Evolutionary conservation across 164 flowering plant species (phyloP).

Genomic region (Liriodendron chinense): DNA sequence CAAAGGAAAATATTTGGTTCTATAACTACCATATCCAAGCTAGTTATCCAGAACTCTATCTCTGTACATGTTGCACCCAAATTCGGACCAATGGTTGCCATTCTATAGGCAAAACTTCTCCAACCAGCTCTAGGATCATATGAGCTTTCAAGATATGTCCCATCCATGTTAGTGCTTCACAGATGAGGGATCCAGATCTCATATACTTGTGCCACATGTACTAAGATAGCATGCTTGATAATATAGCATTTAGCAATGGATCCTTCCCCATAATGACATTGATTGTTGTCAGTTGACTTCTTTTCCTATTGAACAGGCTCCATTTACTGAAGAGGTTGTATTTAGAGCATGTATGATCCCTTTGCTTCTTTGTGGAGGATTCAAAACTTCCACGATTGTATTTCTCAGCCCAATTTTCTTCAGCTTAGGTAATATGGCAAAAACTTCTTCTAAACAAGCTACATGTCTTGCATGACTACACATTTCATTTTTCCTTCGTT

Average conservation of each 20-base stretch:
- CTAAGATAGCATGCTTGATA: not conserved
- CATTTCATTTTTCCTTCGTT: not conserved
- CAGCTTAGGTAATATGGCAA: slow-evolving; percentile 67
- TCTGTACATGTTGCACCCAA: not conserved
- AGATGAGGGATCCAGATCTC: not conserved
- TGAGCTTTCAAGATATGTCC: not conserved
- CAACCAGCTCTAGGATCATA: not conserved
- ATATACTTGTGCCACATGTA: not conserved
- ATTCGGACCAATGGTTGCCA: not conserved
- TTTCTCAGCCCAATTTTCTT: slow-evolving; percentile 84
- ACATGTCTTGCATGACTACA: not conserved
- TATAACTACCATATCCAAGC: not conserved
- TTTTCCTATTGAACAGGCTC: slow-evolving; percentile 56
- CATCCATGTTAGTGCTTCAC: not conserved
- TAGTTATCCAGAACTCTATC: not conserved
- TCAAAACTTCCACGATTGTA: slow-evolving; percentile 42
- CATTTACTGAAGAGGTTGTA: slow-evolving; percentile 90
- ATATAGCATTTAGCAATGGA: not conserved
- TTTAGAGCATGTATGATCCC: slow-evolving; percentile 97
- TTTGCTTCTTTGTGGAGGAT: slow-evolving; percentile 90
- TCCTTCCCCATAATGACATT: not conserved
- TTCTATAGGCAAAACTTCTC: not conserved
- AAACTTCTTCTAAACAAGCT: not conserved
- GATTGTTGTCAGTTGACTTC: not conserved
- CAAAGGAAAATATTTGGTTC: not conserved